Evolutionary conservation across 805 yeast species (phyloP), one percentile per base, ranked within the genome.

Genomic region (Candida boleticola): DNA sequence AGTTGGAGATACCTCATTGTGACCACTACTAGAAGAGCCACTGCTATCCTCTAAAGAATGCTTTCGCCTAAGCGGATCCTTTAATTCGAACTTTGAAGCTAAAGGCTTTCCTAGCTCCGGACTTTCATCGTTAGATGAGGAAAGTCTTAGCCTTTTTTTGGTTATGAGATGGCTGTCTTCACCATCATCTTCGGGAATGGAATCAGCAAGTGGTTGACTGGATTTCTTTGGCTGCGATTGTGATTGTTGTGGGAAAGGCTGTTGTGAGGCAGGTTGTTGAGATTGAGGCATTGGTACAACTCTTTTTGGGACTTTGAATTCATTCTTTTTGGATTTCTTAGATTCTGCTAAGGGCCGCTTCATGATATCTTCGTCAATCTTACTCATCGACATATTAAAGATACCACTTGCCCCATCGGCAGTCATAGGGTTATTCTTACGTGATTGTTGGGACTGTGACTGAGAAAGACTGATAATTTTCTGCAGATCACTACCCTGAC

Each of bases 391-490:
- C 1, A 65, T 58, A 33, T 58, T 60, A 5, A 56, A 53, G 10
- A 56, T 48, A 17, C 39, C 39, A 29, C 40, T 37, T 3, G 64
- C 63, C 10, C 67, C 50, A 13, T 73, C 73, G 40, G 61, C 64
- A 17, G 20, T 19, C 18, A 16, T 18, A 31, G 16, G 16, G 32
- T 69, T 74, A 18, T 68, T 60, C 43, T 64, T 69, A 11, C 75
- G 57, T 16, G 61, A 76, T 51, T 83, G 88, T 52, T 82, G 87
- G 0, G 86, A 80, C 47, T 82, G 82, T 10, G 86, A 81, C 54
- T 83, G 88, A 3, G 88, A 82, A 40, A 85, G 62, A 48, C 88
- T 81, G 2, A 82, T 68, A 41, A 76, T 71, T 14, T 48, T 48
- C 37, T 64, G 67, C 42, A 58, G 63, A 26, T 40, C 30, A 26